These are phyloP conservation scores for Phaeodactylum tricornutum DNA, from an alignment of 108 stramenopile genomes.

Conservation along the genomic window DNA sequence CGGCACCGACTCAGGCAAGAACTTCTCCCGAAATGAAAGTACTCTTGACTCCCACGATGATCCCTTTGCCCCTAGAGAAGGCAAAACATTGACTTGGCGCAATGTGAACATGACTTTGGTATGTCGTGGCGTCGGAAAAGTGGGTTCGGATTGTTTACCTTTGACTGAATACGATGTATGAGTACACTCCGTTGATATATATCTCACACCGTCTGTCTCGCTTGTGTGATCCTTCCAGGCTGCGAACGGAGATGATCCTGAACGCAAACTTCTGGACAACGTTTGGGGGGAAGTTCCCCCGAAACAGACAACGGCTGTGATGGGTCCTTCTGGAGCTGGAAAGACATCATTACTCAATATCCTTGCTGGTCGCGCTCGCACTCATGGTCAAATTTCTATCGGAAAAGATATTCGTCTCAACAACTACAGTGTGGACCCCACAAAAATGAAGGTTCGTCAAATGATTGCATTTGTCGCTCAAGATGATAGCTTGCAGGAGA, in stretches of 20 bases:
- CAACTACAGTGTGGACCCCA: constrained; percentile 40
- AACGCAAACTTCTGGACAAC: constrained; percentile 25
- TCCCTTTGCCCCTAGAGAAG: constrained; percentile 53
- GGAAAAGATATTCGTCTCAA: constrained; percentile 39
- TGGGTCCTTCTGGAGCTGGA: constrained; percentile 10
- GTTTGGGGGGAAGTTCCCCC: constrained; percentile 46
- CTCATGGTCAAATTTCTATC: constrained; percentile 16
- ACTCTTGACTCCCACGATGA: constrained; percentile 9
- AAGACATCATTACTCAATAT: constrained; percentile 58
- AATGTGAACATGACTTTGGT: constrained; percentile 64
- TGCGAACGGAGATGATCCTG: constrained; percentile 5
- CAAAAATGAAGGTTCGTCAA: constrained; percentile 37
- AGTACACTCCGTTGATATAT: no score
- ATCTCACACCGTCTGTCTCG: no score
- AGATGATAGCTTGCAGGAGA: constrained; percentile 63
- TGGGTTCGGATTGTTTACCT: no score
- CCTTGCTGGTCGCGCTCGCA: constrained; percentile 38
- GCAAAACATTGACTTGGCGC: constrained; percentile 50
- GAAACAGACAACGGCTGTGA: constrained; percentile 20
- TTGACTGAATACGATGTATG: no score
- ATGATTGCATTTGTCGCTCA: constrained; percentile 74
- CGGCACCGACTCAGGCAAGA: no score
- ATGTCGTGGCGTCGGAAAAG: constrained; percentile 13
- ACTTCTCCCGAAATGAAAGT: not conserved
- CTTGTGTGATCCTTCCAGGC: no score